These are phyloP conservation scores for Solanum sejunctum DNA, from an alignment of 257 asterid species.

Conservation along the genomic window DNA sequence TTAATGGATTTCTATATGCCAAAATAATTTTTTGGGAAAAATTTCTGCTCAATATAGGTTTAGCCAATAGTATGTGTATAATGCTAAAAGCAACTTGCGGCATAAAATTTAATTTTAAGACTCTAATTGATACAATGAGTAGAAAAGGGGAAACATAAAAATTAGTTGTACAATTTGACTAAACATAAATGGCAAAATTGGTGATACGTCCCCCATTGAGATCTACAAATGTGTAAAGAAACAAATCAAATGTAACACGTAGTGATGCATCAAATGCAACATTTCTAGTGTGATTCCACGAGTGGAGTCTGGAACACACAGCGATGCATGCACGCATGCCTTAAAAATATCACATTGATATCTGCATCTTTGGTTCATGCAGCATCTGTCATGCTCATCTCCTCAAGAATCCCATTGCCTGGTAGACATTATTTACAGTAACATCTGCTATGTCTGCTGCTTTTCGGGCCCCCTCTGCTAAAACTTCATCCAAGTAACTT, in stretches of 20 bases:
- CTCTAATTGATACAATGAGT: neutral
- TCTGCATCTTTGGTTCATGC: neutral
- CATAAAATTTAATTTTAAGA: neutral
- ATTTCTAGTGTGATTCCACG: neutral
- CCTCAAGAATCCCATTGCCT: constrained; percentile 86
- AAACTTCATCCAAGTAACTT: constrained; percentile 45
- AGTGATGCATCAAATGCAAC: neutral
- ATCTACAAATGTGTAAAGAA: neutral
- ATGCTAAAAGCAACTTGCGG: neutral
- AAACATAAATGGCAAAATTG: neutral
- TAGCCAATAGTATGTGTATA: neutral
- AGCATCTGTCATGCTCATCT: constrained; percentile 16
- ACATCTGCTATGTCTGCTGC: constrained; percentile 66
- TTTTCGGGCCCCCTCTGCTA: constrained; percentile 77
- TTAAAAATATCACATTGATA: neutral
- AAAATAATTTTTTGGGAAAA: neutral
- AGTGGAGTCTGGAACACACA: neutral
- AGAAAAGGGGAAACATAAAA: neutral
- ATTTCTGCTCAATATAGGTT: neutral
- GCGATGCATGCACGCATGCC: neutral
- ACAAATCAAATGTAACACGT: neutral
- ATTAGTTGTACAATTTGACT: neutral
- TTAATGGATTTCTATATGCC: neutral
- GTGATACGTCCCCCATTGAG: neutral
- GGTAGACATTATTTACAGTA: constrained; percentile 56